These are phyloP conservation scores for Schizochytrium sp. DNA, from an alignment of 108 stramenopile genomes.

Conservation along the genomic window DNA sequence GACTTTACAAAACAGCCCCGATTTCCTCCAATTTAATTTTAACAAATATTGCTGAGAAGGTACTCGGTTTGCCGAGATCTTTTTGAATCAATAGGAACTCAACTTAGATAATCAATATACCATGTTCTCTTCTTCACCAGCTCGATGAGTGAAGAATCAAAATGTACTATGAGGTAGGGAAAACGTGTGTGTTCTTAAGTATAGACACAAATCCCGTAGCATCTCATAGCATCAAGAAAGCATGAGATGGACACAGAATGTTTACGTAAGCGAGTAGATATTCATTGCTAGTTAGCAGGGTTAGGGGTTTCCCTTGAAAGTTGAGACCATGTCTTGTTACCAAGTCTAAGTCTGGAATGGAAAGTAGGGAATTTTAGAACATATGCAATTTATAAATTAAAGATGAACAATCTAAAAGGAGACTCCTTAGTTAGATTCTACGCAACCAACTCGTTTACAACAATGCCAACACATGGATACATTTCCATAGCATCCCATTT, in stretches of 20 bases:
- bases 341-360: too few species aligned
- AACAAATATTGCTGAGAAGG: conserved; percentile 49
- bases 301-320: too few species aligned
- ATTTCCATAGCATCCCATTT: background rate
- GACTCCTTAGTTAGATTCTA: background rate
- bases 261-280: too few species aligned
- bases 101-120: background rate
- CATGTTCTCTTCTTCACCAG: background rate
- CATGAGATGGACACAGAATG: too few species aligned
- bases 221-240: too few species aligned
- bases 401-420: background rate
- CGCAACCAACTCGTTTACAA: background rate
- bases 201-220: too few species aligned
- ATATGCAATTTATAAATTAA: background rate
- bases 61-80: conserved; percentile 26
- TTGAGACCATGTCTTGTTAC: too few species aligned
- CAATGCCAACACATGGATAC: conserved; percentile 13
- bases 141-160: background rate
- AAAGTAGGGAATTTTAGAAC: too few species aligned
- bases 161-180: too few species aligned
- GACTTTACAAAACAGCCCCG: conserved; percentile 38
- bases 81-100: background rate
- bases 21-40: conserved; percentile 47
- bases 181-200: too few species aligned
- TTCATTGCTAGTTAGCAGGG: too few species aligned